Conservation (phyloP, 768 basidiomycete genomes). For the Cyclocybe cylindracea region DNA sequence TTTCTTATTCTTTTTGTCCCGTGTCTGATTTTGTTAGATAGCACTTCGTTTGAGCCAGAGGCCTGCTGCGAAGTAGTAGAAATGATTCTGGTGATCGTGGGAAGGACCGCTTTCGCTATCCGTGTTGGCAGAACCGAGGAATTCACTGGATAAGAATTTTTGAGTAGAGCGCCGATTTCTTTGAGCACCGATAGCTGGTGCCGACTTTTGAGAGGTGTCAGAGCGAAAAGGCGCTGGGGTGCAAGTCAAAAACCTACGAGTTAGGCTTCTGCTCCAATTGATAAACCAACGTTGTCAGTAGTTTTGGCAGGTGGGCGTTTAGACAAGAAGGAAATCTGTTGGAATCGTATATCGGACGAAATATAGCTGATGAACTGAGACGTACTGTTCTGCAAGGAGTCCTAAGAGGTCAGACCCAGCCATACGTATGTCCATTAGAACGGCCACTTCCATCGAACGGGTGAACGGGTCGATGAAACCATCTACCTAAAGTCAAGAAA, state of each 20-base stretch:
- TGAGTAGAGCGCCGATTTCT: constrained; percentile 44
- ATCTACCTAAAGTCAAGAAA: constrained; percentile 37
- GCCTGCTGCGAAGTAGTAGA: constrained; percentile 26
- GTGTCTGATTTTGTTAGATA: constrained; percentile 42
- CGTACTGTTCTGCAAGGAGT: constrained; percentile 51
- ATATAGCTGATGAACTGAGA: neutral
- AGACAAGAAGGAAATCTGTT: constrained; percentile 55
- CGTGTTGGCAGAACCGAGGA: constrained; percentile 53
- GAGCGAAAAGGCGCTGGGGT: neutral
- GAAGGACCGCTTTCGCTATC: constrained; percentile 54
- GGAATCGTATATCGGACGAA: neutral
- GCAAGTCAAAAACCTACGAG: constrained; percentile 38
- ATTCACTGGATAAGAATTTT: constrained; percentile 44
- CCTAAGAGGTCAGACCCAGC: constrained; percentile 53
- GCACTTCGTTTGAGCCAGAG: constrained; percentile 17
- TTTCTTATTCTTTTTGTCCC: constrained; percentile 70
- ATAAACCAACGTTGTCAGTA: constrained; percentile 54
- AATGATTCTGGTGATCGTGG: constrained; percentile 49
- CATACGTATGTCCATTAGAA: constrained; percentile 53
- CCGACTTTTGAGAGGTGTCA: constrained; percentile 22
- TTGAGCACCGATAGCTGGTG: constrained; percentile 46
- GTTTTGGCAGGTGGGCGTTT: constrained; percentile 51
- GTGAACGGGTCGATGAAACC: constrained; percentile 50
- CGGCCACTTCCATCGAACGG: constrained; percentile 55
- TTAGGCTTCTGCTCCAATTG: constrained; percentile 61